phyloP scores from a whole-genome alignment of 768 basidiomycete species.

The Xerocomus potaroensis region DNA sequence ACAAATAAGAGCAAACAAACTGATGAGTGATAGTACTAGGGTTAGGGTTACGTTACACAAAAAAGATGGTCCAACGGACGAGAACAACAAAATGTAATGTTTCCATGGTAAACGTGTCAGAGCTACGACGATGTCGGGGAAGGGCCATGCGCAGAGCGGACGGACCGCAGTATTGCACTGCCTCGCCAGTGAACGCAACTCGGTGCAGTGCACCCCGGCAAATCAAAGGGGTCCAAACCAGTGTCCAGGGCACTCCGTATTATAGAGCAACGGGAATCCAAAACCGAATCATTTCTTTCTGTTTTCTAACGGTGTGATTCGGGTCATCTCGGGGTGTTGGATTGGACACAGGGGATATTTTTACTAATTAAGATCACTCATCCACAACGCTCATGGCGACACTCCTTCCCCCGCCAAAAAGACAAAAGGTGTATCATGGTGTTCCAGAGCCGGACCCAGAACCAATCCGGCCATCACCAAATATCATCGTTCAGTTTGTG shows the following conservation, averaged over 20 bases:
- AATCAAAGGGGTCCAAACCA: neutral
- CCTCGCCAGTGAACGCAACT: neutral
- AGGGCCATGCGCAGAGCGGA: no score
- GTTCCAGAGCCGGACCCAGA: conserved; percentile 60
- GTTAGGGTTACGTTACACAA: conserved; percentile 19
- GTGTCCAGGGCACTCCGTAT: no score
- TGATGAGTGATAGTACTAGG: neutral
- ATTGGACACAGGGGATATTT: conserved; percentile 16
- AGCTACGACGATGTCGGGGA: neutral
- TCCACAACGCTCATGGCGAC: conserved; percentile 61
- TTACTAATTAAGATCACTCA: conserved; percentile 4
- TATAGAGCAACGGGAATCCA: no score
- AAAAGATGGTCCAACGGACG: neutral
- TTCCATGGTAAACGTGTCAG: conserved; percentile 6
- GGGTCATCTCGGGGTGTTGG: no score
- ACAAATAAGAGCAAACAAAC: conserved; percentile 25
- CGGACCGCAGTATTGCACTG: conserved; percentile 3
- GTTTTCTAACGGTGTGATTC: no score
- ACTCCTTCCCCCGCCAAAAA: conserved; percentile 82
- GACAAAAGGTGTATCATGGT: conserved; percentile 78
- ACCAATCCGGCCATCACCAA: conserved; percentile 45
- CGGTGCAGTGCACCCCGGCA: neutral
- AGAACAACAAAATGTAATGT: no score
- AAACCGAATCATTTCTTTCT: conserved; percentile 8
- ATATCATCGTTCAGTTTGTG: conserved; percentile 88